These are phyloP conservation scores for Melampsora larici-populina DNA, from an alignment of 1,284 basidiomycete species.

Conservation along the genomic window DNA sequence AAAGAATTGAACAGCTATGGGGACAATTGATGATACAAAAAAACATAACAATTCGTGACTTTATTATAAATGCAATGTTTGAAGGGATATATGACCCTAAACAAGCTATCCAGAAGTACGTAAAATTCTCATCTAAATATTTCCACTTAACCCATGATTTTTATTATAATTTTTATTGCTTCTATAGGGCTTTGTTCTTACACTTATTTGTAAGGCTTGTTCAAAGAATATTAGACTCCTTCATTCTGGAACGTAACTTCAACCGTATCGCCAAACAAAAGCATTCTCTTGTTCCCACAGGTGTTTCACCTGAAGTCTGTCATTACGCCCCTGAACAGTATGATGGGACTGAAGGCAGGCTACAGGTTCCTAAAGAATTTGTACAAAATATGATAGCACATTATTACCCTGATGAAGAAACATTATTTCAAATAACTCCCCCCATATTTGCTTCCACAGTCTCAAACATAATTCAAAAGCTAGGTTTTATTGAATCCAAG, in stretches of 20 bases:
- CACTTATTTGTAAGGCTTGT: not conserved
- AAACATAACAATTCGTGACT: not conserved
- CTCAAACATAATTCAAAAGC: no score
- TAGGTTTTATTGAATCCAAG: no score
- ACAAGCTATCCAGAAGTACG: conserved; percentile 12
- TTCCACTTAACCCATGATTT: not conserved
- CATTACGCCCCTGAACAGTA: not conserved
- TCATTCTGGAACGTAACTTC: conserved; percentile 1
- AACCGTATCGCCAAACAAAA: not conserved
- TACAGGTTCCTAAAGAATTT: not conserved
- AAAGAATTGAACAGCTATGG: conserved; percentile 19
- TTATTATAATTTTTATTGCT: not conserved
- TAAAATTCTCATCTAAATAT: not conserved
- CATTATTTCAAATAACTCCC: no score
- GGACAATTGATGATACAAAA: no score
- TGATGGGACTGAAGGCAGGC: not conserved
- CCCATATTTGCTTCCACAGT: no score
- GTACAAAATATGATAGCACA: not conserved
- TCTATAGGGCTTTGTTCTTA: not conserved
- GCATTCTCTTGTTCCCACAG: no score
- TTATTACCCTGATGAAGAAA: no score
- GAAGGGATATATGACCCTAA: conserved; percentile 1
- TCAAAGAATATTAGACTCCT: not conserved
- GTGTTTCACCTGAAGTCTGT: not conserved
- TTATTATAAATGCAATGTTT: conserved; percentile 5